Conservation (phyloP, 805 yeast genomes). For the Debaryomyces hansenii region DNA sequence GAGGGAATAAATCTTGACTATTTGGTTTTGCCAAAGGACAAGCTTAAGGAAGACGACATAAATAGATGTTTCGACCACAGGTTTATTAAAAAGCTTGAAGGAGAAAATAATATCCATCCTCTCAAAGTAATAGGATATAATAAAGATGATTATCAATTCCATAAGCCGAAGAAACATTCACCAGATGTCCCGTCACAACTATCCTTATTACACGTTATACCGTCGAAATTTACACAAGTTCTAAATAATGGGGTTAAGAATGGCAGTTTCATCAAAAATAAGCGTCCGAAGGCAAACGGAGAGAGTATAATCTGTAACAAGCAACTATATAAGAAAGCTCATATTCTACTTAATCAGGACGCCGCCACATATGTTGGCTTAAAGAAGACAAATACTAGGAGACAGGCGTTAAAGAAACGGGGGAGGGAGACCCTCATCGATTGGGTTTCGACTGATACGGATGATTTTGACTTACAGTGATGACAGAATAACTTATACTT, state of each 20-base stretch:
- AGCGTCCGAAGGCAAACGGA: slow-evolving; percentile 45
- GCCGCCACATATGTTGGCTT: slow-evolving; percentile 26
- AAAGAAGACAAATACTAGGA: slow-evolving; percentile 24
- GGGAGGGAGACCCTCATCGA: slow-evolving; percentile 35
- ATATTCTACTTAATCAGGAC: background rate
- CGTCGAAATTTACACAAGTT: slow-evolving; percentile 29
- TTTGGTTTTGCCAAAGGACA: slow-evolving; percentile 46
- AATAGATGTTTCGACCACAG: slow-evolving; percentile 43
- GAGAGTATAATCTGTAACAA: slow-evolving; percentile 39
- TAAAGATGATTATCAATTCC: slow-evolving; percentile 21
- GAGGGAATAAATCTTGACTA: slow-evolving; percentile 43
- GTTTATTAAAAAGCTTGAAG: slow-evolving; percentile 6
- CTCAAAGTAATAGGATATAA: slow-evolving; percentile 16
- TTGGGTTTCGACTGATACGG: slow-evolving; percentile 48
- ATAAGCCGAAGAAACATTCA: slow-evolving; percentile 15
- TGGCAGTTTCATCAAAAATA: slow-evolving; percentile 51
- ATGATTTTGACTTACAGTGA: slow-evolving; percentile 32
- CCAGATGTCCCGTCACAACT: slow-evolving; percentile 27
- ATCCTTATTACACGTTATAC: slow-evolving; percentile 26
- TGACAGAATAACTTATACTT: too few relatives aligned
- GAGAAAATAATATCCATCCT: slow-evolving; percentile 16
- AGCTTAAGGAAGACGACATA: slow-evolving; percentile 26
- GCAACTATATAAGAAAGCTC: slow-evolving; percentile 14
- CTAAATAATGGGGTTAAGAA: slow-evolving; percentile 61
- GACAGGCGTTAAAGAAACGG: slow-evolving; percentile 27